These are phyloP conservation scores for Anthracocystis setariae DNA, from an alignment of 1,284 basidiomycete genomes.

Conservation along the genomic window DNA sequence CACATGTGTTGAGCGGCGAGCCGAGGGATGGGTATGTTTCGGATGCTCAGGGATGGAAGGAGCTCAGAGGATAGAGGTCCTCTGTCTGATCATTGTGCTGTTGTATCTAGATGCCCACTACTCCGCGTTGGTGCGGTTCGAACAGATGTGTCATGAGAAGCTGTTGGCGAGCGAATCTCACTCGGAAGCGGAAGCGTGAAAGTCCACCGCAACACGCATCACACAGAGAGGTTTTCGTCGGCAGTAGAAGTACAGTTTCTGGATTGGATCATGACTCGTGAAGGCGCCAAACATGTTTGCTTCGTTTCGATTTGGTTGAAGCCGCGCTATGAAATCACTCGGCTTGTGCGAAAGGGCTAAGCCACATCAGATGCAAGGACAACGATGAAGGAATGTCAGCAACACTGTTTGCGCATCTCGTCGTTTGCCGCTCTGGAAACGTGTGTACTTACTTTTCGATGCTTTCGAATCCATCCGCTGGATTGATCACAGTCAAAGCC, in stretches of 20 bases:
- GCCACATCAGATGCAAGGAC: background rate
- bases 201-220: no score
- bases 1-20: slow-evolving; percentile 30
- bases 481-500: slow-evolving; percentile 64
- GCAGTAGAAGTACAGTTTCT: slow-evolving; percentile 14
- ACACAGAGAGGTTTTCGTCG: no score
- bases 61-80: slow-evolving; percentile 24
- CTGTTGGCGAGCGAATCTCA: no score
- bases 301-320: no score
- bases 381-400: background rate
- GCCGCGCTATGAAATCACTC: no score
- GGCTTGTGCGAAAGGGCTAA: slow-evolving; percentile 54
- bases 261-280: slow-evolving; percentile 4
- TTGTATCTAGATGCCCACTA: no score
- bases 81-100: no score
- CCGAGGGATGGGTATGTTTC: slow-evolving; percentile 31
- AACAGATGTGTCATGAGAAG: no score
- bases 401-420: background rate
- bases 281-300: no score
- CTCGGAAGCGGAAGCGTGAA: no score
- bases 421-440: background rate
- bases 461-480: slow-evolving; percentile 65
- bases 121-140: no score
- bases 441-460: slow-evolving; percentile 62
- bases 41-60: slow-evolving; percentile 23